Base-by-base conservation (phyloP, 1,139 yeast genomes). In the Taphrina populina region DNA sequence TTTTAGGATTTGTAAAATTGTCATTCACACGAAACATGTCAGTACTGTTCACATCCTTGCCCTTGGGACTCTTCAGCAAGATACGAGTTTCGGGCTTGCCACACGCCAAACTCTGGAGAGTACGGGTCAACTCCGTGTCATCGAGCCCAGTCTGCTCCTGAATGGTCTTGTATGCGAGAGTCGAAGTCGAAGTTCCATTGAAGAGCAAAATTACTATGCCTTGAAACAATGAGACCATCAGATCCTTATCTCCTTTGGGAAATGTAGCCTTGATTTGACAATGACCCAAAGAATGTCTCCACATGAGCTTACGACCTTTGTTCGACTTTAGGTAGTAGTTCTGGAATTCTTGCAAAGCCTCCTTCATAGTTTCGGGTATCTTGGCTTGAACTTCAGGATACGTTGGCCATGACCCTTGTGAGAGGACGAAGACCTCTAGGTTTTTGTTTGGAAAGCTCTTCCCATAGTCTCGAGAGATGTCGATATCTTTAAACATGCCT, bases 401-500 rank as follows among this genome's bases (percentile, higher is more conserved):
- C 1, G 68, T 60, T 0, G 72, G 72, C 65, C 72, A 70, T 8
- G 62, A 64, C 3, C 64, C 67, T 39, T 64, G 65, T n/a, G 69
- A 64, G 4, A 67, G 60, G 8, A 70, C 61, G 57, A 67, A 65
- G n/a, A 63, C 64, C 39, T 63, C 61, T 36, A 72, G 67, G 6
- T 62, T 26, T 32, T 45, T 55, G 43, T 57, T 29, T 21, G 32
- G 45, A 58, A 57, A 1, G 60, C 52, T 30, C 57, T 62, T 34
- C 58, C 59, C 11, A 57, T 58, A 56, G 23, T 59, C 62, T 43
- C 61, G 60, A 4, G 71, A 67, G 4, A 58, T 47, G 29, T 60
- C 61, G 37, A 71, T 60, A 52, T 73, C 76, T 29, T 65, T 63
- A 44, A 71, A 61, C 76, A 73, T 73, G 10, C 66, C 65, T 21